Conservation (phyloP, 108 stramenopile genomes). For the Schizochytrium sp. region DNA sequence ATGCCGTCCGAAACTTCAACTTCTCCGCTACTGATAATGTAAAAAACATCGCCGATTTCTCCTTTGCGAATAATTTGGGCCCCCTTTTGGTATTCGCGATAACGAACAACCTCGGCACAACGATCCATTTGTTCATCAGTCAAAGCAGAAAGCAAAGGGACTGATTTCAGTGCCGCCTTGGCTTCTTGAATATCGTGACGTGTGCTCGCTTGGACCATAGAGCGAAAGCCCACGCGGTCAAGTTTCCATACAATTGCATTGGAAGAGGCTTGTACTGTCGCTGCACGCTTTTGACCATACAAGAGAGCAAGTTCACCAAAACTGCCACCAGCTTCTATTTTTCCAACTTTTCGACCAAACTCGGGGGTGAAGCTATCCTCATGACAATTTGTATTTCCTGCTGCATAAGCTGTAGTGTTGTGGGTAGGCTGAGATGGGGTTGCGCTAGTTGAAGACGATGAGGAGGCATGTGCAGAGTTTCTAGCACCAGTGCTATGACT, state of each 20-base stretch:
- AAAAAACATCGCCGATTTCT: constrained; percentile 61
- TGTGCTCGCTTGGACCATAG: constrained; percentile 8
- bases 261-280: background rate
- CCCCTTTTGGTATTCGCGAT: background rate
- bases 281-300: constrained; percentile 1
- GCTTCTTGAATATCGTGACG: constrained; percentile 10
- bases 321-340: background rate
- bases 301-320: constrained; percentile 22
- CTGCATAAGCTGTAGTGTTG: background rate
- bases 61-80: constrained; percentile 61
- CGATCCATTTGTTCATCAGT: constrained; percentile 46
- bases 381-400: background rate
- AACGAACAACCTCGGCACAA: constrained; percentile 45
- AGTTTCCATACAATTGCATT: constrained; percentile 9
- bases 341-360: background rate
- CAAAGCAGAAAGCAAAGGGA: constrained; percentile 57
- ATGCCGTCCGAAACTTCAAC: constrained; percentile 55
- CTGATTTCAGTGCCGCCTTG: constrained; percentile 61
- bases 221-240: constrained; percentile 12
- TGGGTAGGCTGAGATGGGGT: background rate
- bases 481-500: background rate
- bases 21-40: constrained; percentile 61
- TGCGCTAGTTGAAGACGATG: background rate
- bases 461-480: constrained; percentile 1
- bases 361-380: background rate